These are phyloP conservation scores for Myriosclerotinia scirpicola DNA, from an alignment of 2,329 filamentous ascomycete species.

Conservation along the genomic window DNA sequence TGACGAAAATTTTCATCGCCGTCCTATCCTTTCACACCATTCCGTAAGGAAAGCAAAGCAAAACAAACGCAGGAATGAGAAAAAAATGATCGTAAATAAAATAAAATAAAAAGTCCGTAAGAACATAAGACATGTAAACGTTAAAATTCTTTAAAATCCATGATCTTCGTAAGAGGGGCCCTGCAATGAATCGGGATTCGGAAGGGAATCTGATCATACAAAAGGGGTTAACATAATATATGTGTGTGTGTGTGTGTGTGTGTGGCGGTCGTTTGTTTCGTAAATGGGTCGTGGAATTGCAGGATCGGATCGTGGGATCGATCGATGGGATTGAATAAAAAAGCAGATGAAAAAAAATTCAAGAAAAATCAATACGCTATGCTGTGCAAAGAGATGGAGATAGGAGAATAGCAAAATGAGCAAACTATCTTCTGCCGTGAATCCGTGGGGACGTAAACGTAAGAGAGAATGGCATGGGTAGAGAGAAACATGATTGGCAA, in stretches of 20 bases:
- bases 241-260: background rate
- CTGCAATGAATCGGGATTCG: conserved; percentile 18
- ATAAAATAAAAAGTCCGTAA: conserved; percentile 29
- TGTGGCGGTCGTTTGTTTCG: background rate
- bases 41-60: background rate
- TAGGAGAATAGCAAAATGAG: background rate
- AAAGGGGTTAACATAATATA: background rate
- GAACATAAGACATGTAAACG: conserved; percentile 28
- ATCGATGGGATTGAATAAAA: background rate
- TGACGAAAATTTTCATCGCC: background rate
- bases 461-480: background rate
- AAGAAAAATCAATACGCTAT: conserved; percentile 1
- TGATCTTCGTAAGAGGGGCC: conserved; percentile 35
- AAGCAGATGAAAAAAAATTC: background rate
- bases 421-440: background rate
- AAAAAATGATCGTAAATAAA: background rate
- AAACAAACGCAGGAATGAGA: background rate
- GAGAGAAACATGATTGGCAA: background rate
- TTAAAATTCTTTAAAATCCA: conserved; percentile 27
- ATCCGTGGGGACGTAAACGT: background rate
- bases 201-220: background rate
- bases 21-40: background rate
- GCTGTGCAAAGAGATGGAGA: background rate
- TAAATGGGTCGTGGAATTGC: background rate
- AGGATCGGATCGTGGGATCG: background rate